A percentile compares a stretch with the other conserved stretches of the same genome.
Conservation (phyloP, 2,329 filamentous ascomycete genomes). For the Lachnellula willkommii region DNA sequence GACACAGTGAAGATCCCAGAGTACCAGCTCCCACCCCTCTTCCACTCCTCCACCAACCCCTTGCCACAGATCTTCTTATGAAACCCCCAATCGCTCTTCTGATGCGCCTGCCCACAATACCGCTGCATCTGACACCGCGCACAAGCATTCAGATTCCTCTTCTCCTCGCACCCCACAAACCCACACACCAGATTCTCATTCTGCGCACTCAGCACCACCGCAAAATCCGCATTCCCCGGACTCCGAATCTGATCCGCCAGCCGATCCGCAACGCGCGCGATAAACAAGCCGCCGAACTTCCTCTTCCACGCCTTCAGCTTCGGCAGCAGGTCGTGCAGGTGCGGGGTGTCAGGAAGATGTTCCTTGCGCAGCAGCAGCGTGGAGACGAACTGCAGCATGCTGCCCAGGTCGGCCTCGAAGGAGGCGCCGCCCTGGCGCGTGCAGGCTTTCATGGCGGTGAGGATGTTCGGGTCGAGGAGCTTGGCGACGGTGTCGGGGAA, state of each 20-base stretch:
- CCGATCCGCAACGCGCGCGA: slow-evolving; percentile 12
- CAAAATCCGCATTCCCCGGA: slow-evolving; percentile 9
- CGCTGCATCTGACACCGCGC: slow-evolving; percentile 20
- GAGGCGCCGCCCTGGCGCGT: background rate
- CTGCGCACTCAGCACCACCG: slow-evolving; percentile 13
- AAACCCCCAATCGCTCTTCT: slow-evolving; percentile 30
- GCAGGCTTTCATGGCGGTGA: slow-evolving; percentile 16
- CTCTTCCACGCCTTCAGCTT: slow-evolving; percentile 16
- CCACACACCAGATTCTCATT: slow-evolving; percentile 18
- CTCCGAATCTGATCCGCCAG: slow-evolving; percentile 21
- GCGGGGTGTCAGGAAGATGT: slow-evolving; percentile 4
- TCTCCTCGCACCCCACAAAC: slow-evolving; percentile 10
- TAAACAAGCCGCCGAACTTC: slow-evolving; percentile 11
- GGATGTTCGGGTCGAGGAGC: slow-evolving; percentile 16
- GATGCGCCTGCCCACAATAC: slow-evolving; percentile 27
- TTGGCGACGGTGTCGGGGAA: slow-evolving; percentile 20
- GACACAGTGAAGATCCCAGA: too few species aligned
- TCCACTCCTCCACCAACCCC: slow-evolving; percentile 1
- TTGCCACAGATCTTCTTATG: slow-evolving; percentile 29
- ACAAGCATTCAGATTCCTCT: slow-evolving; percentile 21
- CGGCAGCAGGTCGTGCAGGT: slow-evolving; percentile 19
- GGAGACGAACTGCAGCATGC: slow-evolving; percentile 24
- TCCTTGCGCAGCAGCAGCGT: slow-evolving; percentile 20
- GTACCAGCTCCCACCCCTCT: too few species aligned
- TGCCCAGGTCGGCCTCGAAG: slow-evolving; percentile 25